Base-by-base conservation (phyloP, 208 protist species). In the Leishmania turanica region DNA sequence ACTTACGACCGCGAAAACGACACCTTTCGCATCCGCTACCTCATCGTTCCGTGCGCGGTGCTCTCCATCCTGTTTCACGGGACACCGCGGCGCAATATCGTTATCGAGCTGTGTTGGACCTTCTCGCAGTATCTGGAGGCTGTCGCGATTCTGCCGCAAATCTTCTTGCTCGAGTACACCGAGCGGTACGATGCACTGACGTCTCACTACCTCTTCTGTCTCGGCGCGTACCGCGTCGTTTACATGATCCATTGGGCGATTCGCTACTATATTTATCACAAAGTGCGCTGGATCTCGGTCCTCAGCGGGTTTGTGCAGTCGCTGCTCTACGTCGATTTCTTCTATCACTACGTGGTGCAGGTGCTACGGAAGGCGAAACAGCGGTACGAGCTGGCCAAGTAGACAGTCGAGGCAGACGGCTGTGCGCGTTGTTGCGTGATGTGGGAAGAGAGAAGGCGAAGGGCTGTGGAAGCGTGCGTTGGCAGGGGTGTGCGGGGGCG, bases 111-210 rank as follows among this genome's bases (percentile, higher is more conserved):
- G 27, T 70, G 97, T 0, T 99, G 98, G 98, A 89, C 97, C 47
- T 99, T 99, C 86, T 98, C 94, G 49, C 97, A 99, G 89, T 99
- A 98, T 86, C 90, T 99, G 37, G 98, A 99, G 88, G 83, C 97
- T 24, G 97, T 99, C 2, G 97, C 98, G 6, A 98, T 99, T 80
- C 75, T 99, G 69, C 98, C 98, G 40, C 98, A 99, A 88, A 97
- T 99, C 37, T 98, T 98, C 76, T 84, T 99, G 24, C 88, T 99
- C n/a, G 93, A 98, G 87, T 95, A 98, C 88, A 98, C 94, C 7
- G 93, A 98, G 53, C 88, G 96, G 45, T 98, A 98, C 81, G 98
- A 99, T 72, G 96, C 94, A 37, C 87, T 99, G 34, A 99, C 97
- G 11, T 95, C 92, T 51, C 96, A 99, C 85, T 99, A 99, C 90